phyloP scores from a whole-genome alignment of 306 rosid species.

The Cucurbita argyrosperma region DNA sequence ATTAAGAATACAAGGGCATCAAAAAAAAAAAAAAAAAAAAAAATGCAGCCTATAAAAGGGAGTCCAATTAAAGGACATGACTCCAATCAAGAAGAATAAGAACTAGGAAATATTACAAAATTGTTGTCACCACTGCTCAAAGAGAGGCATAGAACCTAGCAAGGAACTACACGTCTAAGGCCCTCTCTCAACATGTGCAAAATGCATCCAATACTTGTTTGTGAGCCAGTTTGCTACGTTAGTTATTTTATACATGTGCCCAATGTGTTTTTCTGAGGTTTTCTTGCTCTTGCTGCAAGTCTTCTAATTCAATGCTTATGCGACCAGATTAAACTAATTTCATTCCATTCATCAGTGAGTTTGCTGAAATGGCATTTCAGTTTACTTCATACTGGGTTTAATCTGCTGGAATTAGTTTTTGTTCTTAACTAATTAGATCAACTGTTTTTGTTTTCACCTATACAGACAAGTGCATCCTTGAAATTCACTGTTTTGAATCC shows the following conservation, averaged over 20 bases:
- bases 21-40: too few relatives aligned
- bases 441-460: neutral
- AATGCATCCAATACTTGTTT: neutral
- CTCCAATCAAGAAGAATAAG: neutral
- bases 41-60: neutral
- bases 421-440: neutral
- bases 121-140: neutral
- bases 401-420: neutral
- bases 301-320: neutral
- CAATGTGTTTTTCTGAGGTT: neutral
- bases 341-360: neutral
- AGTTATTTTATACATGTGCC: neutral
- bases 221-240: neutral
- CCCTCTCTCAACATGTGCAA: neutral
- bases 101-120: neutral
- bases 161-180: neutral
- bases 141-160: neutral
- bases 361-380: neutral
- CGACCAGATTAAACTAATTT: neutral
- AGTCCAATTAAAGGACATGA: neutral
- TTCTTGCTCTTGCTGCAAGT: neutral
- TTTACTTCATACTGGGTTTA: neutral
- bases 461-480: slow-evolving; percentile 92
- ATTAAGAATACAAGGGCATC: too few relatives aligned
- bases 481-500: slow-evolving; percentile 94